phyloP scores from a whole-genome alignment of 208 protist species.

The Balamuthia mandrillaris region DNA sequence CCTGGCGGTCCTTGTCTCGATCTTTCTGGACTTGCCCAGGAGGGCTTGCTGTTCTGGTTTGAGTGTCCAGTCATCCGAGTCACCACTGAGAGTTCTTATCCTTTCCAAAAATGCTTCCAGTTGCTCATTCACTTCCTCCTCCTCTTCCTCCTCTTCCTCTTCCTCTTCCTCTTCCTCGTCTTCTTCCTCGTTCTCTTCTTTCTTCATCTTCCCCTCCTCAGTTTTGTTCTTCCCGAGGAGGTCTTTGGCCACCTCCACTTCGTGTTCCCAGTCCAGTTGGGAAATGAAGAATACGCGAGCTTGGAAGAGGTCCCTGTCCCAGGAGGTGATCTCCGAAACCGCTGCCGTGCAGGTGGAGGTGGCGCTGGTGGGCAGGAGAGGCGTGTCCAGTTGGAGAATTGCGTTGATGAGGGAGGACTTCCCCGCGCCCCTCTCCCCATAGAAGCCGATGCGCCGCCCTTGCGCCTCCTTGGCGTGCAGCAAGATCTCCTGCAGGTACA shows the following conservation, averaged over 20 bases:
- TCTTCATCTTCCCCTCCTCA: too few relatives aligned
- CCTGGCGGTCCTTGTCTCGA: too few relatives aligned
- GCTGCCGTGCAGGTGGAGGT: background rate
- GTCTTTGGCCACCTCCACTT: background rate
- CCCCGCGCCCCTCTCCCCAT: background rate
- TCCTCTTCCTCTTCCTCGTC: background rate
- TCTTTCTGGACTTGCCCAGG: background rate
- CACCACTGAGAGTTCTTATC: background rate
- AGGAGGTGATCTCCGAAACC: background rate
- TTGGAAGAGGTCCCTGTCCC: background rate
- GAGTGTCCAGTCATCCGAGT: background rate
- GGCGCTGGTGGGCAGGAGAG: background rate
- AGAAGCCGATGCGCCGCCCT: background rate
- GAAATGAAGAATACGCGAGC: background rate
- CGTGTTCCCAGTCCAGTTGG: background rate
- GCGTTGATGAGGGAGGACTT: slow-evolving; percentile 11
- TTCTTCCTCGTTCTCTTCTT: background rate
- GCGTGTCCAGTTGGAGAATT: background rate
- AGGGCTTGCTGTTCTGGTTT: background rate
- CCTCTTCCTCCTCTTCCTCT: background rate
- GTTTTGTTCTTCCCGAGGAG: background rate
- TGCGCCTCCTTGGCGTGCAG: background rate
- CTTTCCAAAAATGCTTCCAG: background rate
- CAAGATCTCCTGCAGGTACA: slow-evolving; percentile 6
- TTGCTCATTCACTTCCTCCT: background rate